Evolutionary conservation across 495 filamentous ascomycete genomes (phyloP), one percentile per base, ranked within the genome.

Genomic region (Paragyromitra xinjiangensis): DNA sequence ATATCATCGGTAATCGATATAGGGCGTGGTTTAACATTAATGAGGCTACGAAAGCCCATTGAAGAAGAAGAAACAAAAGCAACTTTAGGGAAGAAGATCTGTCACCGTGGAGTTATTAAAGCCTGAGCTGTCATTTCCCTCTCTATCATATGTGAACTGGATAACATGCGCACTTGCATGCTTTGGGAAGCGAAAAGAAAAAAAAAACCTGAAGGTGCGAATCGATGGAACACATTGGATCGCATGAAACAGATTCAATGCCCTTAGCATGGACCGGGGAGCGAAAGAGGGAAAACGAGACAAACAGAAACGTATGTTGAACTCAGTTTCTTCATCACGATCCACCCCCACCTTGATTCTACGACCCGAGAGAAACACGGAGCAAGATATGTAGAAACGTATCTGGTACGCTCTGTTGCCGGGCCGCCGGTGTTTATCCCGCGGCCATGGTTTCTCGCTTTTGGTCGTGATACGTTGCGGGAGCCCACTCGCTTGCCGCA

Each of bases 151-250:
- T 75, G 56, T 59, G 66, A 61, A 75, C 24, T 75, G n/a, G 19
- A 39, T 62, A 63, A 65, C 64, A 64, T 65, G 50, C 59, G 39
- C 1, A 16, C 9, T 53, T 14, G 50, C 4, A 39, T 61, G 12
- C 51, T 55, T 55, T 56, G 37, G 14, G 34, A 40, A 29, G 50
- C 40, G 37, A 19, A 34, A 40, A 29, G 39, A 51, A 73, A 77
- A 73, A 73, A 62, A 44, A 77, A 67, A 53, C 68, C 50, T 73
- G 69, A 53, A 48, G 51, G 68, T 61, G 53, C n/a, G 42, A 73
- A 77, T 77, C 74, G 74, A 73, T 48, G 68, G 68, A 45, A 77
- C 48, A 72, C 69, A 68, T 56, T 73, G 61, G 61, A 77, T 77
- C 62, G 69, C 42, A 34, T 66, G 42, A 66, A 69, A 73, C 74